Conservation (phyloP, 179 eudicot species). For the Carnegiea gigantea region DNA sequence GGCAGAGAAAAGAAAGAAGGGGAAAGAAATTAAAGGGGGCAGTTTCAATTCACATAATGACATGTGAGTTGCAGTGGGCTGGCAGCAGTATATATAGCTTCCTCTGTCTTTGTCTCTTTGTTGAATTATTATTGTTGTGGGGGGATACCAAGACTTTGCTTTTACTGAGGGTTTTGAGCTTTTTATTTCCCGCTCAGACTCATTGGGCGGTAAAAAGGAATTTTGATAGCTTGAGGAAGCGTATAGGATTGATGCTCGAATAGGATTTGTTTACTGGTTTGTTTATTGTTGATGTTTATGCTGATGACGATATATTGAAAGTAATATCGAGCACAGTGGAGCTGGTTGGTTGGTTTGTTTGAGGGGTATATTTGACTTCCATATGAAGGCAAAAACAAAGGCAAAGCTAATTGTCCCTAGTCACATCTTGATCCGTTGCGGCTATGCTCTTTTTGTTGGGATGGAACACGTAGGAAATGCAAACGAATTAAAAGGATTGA, state of each 20-base stretch:
- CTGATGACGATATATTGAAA: background rate
- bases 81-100: constrained; percentile 6
- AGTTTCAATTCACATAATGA: background rate
- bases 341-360: background rate
- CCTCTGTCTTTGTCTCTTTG: constrained; percentile 2
- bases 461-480: too few species aligned
- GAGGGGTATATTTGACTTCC: background rate
- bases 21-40: background rate
- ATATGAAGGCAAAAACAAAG: background rate
- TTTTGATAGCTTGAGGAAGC: background rate
- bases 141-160: background rate
- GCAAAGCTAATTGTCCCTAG: background rate
- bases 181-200: background rate
- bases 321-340: background rate
- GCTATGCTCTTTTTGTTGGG: background rate
- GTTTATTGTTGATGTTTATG: background rate
- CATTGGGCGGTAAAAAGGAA: background rate
- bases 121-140: background rate
- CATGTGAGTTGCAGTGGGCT: background rate
- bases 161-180: background rate
- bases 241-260: background rate
- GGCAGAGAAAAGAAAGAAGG: background rate
- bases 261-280: background rate
- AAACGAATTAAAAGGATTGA: too few species aligned
- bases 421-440: background rate